phyloP scores from a whole-genome alignment of 345 rosid genomes.

The Lepidium didymum region DNA sequence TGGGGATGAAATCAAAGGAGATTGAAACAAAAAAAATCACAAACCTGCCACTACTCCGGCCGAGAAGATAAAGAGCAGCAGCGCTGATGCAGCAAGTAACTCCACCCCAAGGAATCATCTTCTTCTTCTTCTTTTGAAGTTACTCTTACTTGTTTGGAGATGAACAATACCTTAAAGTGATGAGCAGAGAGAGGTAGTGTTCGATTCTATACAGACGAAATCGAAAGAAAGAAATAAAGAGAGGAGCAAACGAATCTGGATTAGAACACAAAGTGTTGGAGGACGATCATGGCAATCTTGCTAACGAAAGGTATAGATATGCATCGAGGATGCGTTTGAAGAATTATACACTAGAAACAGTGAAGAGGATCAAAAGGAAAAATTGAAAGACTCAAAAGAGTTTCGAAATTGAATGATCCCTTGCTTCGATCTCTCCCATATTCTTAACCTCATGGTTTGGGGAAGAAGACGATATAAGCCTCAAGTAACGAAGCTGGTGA shows the following conservation, averaged over 20 bases:
- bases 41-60: constrained; percentile 87
- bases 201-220: neutral
- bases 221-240: neutral
- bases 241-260: neutral
- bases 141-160: neutral
- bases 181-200: neutral
- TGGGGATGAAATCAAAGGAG: neutral
- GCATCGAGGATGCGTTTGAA: neutral
- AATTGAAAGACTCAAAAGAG: neutral
- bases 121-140: neutral
- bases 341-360: neutral
- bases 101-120: constrained; percentile 87
- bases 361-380: neutral
- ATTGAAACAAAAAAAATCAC: neutral
- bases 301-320: neutral
- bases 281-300: neutral
- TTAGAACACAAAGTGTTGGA: neutral
- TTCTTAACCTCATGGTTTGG: neutral
- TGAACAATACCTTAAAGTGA: neutral
- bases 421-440: constrained; percentile 5
- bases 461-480: constrained; percentile 11
- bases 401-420: neutral
- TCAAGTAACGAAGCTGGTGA: constrained; percentile 21
- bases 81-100: constrained; percentile 83
- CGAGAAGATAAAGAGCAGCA: constrained; percentile 83